A percentile compares a stretch with the other conserved stretches of the same genome.
Evolutionary conservation across 805 yeast species (phyloP).

Genomic region (Candida jianshihensis): DNA sequence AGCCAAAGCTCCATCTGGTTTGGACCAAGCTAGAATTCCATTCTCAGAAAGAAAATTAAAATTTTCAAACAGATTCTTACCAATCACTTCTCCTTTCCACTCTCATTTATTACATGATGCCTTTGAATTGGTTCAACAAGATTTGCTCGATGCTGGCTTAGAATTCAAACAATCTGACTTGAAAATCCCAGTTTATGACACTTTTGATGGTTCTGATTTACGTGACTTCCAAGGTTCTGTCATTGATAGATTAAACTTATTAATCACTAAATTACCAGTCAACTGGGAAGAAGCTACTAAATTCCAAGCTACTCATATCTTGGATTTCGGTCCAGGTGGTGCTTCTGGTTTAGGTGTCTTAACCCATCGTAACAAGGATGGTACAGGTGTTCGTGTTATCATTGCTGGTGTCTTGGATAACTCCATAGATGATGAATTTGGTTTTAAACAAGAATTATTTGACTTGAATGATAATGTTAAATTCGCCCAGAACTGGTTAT

Average conservation of each 20-base stretch:
- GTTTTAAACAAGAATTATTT: slow-evolving; percentile 92
- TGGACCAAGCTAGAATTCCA: slow-evolving; percentile 94
- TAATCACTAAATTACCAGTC: slow-evolving; percentile 85
- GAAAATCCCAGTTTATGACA: slow-evolving; percentile 85
- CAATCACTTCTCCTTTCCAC: slow-evolving; percentile 96
- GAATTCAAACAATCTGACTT: slow-evolving; percentile 49
- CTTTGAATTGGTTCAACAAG: slow-evolving; percentile 55
- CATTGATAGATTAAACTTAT: slow-evolving; percentile 63
- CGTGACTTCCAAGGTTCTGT: slow-evolving; percentile 49
- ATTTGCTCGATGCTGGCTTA: slow-evolving; percentile 52
- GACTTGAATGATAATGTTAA: slow-evolving; percentile 60
- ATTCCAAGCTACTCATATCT: slow-evolving; percentile 76
- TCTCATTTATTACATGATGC: slow-evolving; percentile 78
- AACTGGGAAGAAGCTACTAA: slow-evolving; percentile 90
- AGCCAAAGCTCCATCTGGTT: slow-evolving; percentile 89
- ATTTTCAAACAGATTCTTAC: slow-evolving; percentile 89
- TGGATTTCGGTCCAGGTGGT: slow-evolving; percentile 99
- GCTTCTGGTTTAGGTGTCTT: slow-evolving; percentile 92
- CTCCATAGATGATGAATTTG: slow-evolving; percentile 73
- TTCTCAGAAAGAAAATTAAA: slow-evolving; percentile 88
- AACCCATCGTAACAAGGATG: slow-evolving; percentile 96
- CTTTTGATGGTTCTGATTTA: slow-evolving; percentile 77
- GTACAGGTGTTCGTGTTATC: slow-evolving; percentile 93
- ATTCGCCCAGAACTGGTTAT: slow-evolving; percentile 87
- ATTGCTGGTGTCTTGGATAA: slow-evolving; percentile 87